Base-by-base conservation (phyloP, 139 green algal genomes). In the Edaphochlamys debaryana region DNA sequence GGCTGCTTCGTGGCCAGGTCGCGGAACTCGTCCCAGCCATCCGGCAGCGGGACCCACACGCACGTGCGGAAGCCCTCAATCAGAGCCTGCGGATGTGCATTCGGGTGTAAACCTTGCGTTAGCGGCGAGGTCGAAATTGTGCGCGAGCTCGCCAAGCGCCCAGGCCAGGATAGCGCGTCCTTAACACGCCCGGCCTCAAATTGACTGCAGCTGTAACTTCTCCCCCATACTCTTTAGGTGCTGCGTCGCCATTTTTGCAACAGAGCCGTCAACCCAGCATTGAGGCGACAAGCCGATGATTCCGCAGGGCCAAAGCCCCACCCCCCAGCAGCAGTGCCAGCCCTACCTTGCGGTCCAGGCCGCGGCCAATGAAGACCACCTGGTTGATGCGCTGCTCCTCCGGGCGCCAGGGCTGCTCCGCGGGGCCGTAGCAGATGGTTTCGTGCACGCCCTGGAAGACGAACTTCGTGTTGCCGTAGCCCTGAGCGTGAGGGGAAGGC, bases 371-470 rank as follows among this genome's bases (percentile, higher is more conserved):
- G 87, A 98, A 98, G 30, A 98, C 94, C 36, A 98, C 93, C 83
- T 94, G 89, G 89, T 95, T 97, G 48, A 96, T 76, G 4, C 79
- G 90, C 62, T 83, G 37, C 87, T 95, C 94, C 11, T 82, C 87
- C 37, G 93, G 81, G n/a, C 32, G 34, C 94, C 94, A 97, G 17
- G 82, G 84, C 63, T 88, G 64, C 37, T 93, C 86, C 25, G 89
- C 85, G 17, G 92, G 92, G 30, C 93, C 94, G 79, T 95, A 96
- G 88, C 91, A 94, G 69, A 98, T 93, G 30, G 92, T 97, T 87
- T 97, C 94, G 75, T 97, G 94, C 69, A 98, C 94, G 20, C 94
- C 94, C 82, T 98, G 94, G 87, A 96, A 98, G 80, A 97, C 91
- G 90, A 98, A 98, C 77, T 94, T 95, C 69, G 87, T 93, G 74